A percentile compares a stretch with the other conserved stretches of the same genome.
Conservation (phyloP, 495 filamentous ascomycete genomes). For the Schizothecium vesticola region DNA sequence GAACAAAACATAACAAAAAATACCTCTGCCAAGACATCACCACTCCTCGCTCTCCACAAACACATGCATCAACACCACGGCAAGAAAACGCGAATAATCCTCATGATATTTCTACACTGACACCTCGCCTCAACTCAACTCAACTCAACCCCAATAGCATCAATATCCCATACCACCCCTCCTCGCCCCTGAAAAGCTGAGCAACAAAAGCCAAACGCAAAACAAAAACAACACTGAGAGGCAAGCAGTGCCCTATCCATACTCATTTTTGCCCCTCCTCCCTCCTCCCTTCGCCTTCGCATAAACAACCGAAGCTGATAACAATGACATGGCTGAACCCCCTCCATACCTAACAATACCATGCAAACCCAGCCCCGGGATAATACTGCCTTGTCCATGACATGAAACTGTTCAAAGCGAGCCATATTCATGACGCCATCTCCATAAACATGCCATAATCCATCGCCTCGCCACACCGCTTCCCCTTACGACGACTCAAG, state of each 20-base stretch:
- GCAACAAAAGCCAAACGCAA: background rate
- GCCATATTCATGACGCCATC: background rate
- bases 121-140: background rate
- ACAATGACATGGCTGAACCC: background rate
- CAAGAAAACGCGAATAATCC: background rate
- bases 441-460: background rate
- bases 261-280: background rate
- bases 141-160: background rate
- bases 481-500: background rate
- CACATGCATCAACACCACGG: background rate
- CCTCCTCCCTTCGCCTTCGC: no score
- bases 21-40: background rate
- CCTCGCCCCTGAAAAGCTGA: background rate
- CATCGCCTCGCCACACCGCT: background rate
- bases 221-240: background rate
- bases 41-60: background rate
- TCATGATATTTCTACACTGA: background rate
- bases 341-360: background rate
- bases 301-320: background rate
- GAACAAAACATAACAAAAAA: background rate
- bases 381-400: background rate
- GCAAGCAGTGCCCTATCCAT: background rate
- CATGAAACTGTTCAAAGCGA: background rate
- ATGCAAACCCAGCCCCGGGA: background rate
- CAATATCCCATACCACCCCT: background rate